phyloP scores from a whole-genome alignment of 805 yeast species.

The Metschnikowia sp. region DNA sequence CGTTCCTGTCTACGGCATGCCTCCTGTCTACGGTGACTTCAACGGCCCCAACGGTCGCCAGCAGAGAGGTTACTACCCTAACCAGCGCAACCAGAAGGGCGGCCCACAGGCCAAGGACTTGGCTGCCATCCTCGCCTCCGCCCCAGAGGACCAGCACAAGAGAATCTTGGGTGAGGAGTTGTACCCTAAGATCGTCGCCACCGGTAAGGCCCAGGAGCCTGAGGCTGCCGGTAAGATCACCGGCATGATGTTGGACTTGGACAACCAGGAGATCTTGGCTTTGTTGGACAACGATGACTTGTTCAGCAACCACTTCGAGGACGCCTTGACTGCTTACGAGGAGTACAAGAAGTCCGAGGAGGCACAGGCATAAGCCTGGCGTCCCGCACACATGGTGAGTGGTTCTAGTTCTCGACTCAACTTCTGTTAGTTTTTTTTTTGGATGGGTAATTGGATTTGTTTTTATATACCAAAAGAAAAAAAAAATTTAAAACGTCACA shows the following conservation, averaged over 20 bases:
- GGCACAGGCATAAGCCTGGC: conserved; percentile 20
- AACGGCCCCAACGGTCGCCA: conserved; percentile 44
- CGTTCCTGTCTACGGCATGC: conserved; percentile 76
- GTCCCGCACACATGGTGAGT: conserved; percentile 6
- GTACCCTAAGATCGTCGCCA: conserved; percentile 85
- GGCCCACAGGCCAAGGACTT: conserved; percentile 47
- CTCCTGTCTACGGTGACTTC: conserved; percentile 68
- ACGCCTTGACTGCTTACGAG: conserved; percentile 92
- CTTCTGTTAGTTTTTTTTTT: conserved; percentile 18
- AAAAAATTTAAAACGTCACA: conserved; percentile 11
- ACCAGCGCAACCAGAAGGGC: conserved; percentile 43
- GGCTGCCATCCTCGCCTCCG: conserved; percentile 58
- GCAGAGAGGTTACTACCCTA: conserved; percentile 57
- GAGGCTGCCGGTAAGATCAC: conserved; percentile 98
- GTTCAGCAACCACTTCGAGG: conserved; percentile 87
- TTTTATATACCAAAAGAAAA: conserved; percentile 22
- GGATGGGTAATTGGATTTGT: conserved; percentile 26
- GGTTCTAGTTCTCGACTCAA: conserved; percentile 14
- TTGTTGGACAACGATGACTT: conserved; percentile 86
- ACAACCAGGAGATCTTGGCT: conserved; percentile 83
- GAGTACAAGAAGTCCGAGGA: conserved; percentile 67
- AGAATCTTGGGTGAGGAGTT: conserved; percentile 96
- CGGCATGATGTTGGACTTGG: conserved; percentile 97
- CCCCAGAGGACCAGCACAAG: conserved; percentile 90
- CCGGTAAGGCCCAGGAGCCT: conserved; percentile 82